Conservation (phyloP, 2,329 filamentous ascomycete genomes). For the Geosmithia putterillii region DNA sequence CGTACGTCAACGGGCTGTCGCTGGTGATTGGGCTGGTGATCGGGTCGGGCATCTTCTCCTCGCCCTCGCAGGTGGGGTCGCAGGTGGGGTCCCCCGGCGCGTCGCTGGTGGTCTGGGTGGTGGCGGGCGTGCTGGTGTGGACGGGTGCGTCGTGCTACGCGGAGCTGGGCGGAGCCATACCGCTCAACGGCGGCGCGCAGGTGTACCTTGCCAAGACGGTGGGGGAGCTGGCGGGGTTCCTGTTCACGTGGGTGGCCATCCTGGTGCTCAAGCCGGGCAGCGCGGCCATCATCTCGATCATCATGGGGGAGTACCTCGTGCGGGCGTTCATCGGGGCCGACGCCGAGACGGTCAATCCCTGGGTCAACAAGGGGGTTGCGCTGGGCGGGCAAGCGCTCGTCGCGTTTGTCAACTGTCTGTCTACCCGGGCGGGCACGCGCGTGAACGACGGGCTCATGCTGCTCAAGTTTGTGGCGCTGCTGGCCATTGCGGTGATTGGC, state of each 20-base stretch:
- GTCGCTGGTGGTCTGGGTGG: constrained; percentile 78
- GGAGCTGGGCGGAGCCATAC: constrained; percentile 89
- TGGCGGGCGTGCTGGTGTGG: constrained; percentile 90
- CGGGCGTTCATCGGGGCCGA: constrained; percentile 79
- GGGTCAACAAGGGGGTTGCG: constrained; percentile 85
- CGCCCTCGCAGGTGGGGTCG: constrained; percentile 80
- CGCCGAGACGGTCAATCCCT: constrained; percentile 65
- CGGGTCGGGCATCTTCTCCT: constrained; percentile 92
- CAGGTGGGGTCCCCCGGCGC: constrained; percentile 88
- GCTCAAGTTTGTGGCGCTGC: constrained; percentile 81
- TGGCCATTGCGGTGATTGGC: constrained; percentile 78
- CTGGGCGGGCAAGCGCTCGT: constrained; percentile 63
- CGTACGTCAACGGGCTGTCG: constrained; percentile 85
- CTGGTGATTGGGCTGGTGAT: constrained; percentile 90
- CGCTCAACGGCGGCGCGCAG: constrained; percentile 86
- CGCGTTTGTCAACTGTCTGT: constrained; percentile 80
- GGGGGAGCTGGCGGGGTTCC: constrained; percentile 81
- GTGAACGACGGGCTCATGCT: constrained; percentile 94
- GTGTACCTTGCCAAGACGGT: constrained; percentile 95
- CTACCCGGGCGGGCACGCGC: constrained; percentile 75
- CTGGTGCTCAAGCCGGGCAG: constrained; percentile 88
- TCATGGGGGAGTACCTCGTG: constrained; percentile 96
- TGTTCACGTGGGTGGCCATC: constrained; percentile 95
- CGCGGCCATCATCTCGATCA: constrained; percentile 89
- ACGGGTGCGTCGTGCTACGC: constrained; percentile 92